Conservation (phyloP, 2,329 filamentous ascomycete genomes). For the Ambrosiella xylebori region DNA sequence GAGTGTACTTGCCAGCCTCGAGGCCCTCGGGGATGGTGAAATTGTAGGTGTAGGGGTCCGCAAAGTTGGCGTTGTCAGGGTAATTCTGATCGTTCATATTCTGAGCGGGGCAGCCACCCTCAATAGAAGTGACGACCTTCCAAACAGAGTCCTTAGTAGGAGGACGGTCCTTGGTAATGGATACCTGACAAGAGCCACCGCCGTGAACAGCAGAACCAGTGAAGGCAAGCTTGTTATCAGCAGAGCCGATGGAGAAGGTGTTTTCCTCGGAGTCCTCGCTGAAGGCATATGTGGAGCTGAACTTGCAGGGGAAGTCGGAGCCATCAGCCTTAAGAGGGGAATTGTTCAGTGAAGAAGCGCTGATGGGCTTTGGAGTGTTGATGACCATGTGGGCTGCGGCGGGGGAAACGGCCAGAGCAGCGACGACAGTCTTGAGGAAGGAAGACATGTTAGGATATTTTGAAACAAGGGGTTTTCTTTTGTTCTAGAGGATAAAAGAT, state of each 20-base stretch:
- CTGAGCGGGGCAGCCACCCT: conserved; percentile 65
- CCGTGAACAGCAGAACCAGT: conserved; percentile 63
- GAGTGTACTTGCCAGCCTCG: conserved; percentile 55
- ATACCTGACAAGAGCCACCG: conserved; percentile 82
- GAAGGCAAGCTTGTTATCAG: conserved; percentile 42
- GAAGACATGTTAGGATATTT: conserved; percentile 2
- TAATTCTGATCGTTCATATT: conserved; percentile 36
- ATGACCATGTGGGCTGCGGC: conserved; percentile 63
- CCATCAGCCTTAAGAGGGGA: conserved; percentile 44
- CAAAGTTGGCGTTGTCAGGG: conserved; percentile 27
- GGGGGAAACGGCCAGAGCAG: conserved; percentile 39
- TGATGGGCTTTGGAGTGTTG: conserved; percentile 47
- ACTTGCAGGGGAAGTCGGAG: conserved; percentile 70
- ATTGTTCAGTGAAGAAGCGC: conserved; percentile 32
- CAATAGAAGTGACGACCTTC: conserved; percentile 78
- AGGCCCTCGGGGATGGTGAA: conserved; percentile 58
- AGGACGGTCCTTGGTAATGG: conserved; percentile 59
- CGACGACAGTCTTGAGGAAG: conserved; percentile 26
- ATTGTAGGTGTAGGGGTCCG: conserved; percentile 40
- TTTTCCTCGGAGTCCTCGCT: conserved; percentile 26
- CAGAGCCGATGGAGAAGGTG: conserved; percentile 44
- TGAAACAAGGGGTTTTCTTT: neutral
- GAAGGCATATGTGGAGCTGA: conserved; percentile 19
- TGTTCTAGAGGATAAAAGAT: neutral
- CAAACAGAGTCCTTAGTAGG: conserved; percentile 52